Base-by-base conservation (phyloP, 2,329 filamentous ascomycete species). In the Elsinoe perseae region DNA sequence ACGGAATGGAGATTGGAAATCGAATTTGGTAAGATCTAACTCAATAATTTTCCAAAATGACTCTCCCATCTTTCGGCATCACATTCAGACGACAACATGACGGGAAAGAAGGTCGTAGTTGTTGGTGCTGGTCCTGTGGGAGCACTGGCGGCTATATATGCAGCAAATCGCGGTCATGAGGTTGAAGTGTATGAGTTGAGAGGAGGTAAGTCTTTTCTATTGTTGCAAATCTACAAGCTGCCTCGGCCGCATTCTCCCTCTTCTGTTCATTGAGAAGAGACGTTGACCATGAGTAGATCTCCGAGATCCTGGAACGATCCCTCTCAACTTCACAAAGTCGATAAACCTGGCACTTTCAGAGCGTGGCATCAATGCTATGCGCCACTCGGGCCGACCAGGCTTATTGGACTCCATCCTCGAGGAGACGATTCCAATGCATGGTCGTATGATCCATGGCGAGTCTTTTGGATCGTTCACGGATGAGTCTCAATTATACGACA, bases 281-380 rank as follows among this genome's bases (percentile, higher is more conserved):
- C 12, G 30, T 27, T 60, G 14, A 65, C 59, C 30, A 20, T 43
- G 34, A 58, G 50, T 61, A 97, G 93, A 98, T 74, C 83, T 97
- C 50, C 84, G 93, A 38, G 84, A 95, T 68, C 84, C 87, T 2
- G 80, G 82, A 2, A 95, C 88, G 0, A 83, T 84, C 27, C 91
- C 92, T 2, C 78, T 97, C 59, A 96, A 96, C 72, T 96, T 96
- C 68, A 95, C 91, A 59, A 95, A 90, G 70, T 97, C 93, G n/a
- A 98, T 98, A 76, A 98, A 98, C 68, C 75, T 98, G 56, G 92
- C 93, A 20, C 77, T 98, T 0, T 97, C 93, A 0, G 91, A 97
- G 69, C 84, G 93, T 58, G 93, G 93, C 28, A 91, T 97, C 69
- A 87, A 93, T 69, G 88, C 92, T 20, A 85, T 98, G 72, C 80